Percentiles rank a stretch among this genome's conserved stretches.
These are phyloP conservation scores for Pythium scleroteichum DNA, from an alignment of 352 stramenopile genomes.

Conservation along the genomic window DNA sequence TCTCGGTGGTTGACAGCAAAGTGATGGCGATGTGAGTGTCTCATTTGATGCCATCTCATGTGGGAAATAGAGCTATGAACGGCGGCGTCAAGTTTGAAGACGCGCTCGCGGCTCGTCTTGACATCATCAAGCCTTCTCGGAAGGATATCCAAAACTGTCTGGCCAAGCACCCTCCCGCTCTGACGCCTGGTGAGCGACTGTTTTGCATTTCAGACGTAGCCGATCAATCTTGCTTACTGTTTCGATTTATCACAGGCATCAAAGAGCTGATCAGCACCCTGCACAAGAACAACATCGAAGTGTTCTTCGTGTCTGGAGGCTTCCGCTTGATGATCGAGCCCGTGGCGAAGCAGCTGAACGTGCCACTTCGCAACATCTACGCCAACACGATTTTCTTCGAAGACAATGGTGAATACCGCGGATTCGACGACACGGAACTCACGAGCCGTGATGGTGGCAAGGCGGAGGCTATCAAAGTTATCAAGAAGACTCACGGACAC, in stretches of 20 bases:
- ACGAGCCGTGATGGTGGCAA: conserved; percentile 89
- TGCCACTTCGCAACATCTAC: conserved; percentile 93
- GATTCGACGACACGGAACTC: conserved; percentile 95
- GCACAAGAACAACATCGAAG: conserved; percentile 88
- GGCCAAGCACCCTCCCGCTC: conserved; percentile 84
- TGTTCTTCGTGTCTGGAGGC: conserved; percentile 98
- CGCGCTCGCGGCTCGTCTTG: conserved; percentile 92
- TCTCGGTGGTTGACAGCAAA: background rate
- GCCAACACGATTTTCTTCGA: conserved; percentile 98
- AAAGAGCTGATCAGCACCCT: conserved; percentile 90
- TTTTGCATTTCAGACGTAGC: too few relatives aligned
- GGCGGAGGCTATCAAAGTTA: conserved; percentile 79
- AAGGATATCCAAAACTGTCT: conserved; percentile 91
- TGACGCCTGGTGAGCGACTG: conserved; percentile 70
- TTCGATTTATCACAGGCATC: conserved; percentile 44
- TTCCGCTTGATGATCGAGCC: conserved; percentile 99
- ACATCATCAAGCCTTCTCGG: conserved; percentile 95
- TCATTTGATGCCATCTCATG: background rate
- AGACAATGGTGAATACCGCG: conserved; percentile 83
- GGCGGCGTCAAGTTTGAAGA: conserved; percentile 98
- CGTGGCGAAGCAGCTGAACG: conserved; percentile 84
- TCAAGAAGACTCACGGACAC: conserved; percentile 92
- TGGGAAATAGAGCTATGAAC: conserved; percentile 92
- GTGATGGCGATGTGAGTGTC: background rate
- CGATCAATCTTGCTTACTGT: conserved; percentile 12